Percentiles rank a stretch among this genome's conserved stretches.
These are phyloP conservation scores for Lobosporangium transversale DNA, from an alignment of 192 early-diverging fungal genomes.

Conservation along the genomic window DNA sequence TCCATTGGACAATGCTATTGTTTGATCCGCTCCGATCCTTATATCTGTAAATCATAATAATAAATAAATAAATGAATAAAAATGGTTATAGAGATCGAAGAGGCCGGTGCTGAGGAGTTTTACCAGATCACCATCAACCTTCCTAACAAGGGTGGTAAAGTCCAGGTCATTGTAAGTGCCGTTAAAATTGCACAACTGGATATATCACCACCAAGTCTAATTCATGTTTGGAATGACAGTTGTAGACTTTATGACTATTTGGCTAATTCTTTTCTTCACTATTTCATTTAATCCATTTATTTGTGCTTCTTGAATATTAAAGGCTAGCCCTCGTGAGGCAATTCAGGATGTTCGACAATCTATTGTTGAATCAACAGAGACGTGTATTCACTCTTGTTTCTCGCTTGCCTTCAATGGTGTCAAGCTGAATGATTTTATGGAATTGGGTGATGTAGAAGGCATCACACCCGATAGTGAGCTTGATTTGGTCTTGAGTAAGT, in stretches of 20 bases:
- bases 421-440: slow-evolving; percentile 79
- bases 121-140: slow-evolving; percentile 65
- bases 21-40: too few relatives aligned
- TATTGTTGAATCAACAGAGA: slow-evolving; percentile 86
- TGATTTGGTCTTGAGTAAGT: slow-evolving; percentile 73
- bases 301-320: neutral
- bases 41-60: too few relatives aligned
- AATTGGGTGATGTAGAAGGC: slow-evolving; percentile 76
- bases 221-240: too few relatives aligned
- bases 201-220: too few relatives aligned
- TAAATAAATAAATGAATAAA: too few relatives aligned
- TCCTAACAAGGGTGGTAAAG: slow-evolving; percentile 54
- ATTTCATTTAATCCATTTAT: too few relatives aligned
- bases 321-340: slow-evolving; percentile 77
- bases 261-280: neutral
- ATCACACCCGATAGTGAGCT: slow-evolving; percentile 73
- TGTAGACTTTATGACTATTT: too few relatives aligned
- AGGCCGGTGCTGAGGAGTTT: slow-evolving; percentile 57
- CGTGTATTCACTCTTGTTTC: slow-evolving; percentile 92
- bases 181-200: too few relatives aligned
- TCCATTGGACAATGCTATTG: too few relatives aligned
- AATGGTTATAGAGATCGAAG: slow-evolving; percentile 27
- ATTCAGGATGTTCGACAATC: slow-evolving; percentile 90
- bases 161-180: slow-evolving; percentile 60
- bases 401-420: slow-evolving; percentile 78